phyloP scores from a whole-genome alignment of 805 yeast genomes.

The Saccharomycopsis javanensis region DNA sequence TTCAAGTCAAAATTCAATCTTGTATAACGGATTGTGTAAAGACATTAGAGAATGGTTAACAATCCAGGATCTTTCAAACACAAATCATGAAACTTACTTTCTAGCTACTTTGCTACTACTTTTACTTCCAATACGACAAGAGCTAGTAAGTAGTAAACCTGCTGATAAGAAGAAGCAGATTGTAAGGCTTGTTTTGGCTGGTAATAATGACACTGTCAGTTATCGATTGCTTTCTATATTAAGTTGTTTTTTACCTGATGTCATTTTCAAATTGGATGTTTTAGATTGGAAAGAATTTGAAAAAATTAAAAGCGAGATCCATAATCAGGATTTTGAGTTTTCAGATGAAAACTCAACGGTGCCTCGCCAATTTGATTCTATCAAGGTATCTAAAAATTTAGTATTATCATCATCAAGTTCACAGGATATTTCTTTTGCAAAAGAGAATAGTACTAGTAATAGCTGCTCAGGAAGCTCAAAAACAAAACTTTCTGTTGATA shows the following conservation, averaged over 20 bases:
- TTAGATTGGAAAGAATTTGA: constrained; percentile 8
- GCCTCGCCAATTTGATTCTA: background rate
- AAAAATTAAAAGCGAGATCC: background rate
- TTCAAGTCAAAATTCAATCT: background rate
- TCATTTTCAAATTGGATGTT: constrained; percentile 12
- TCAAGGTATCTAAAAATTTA: background rate
- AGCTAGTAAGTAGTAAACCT: constrained; percentile 10
- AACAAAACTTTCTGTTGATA: background rate
- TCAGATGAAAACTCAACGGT: background rate
- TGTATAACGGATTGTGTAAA: constrained; percentile 11
- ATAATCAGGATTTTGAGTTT: background rate
- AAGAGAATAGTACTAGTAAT: background rate
- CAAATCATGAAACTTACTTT: constrained; percentile 2
- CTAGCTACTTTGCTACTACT: constrained; percentile 11
- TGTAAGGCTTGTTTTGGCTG: constrained; percentile 11
- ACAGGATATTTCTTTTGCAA: background rate
- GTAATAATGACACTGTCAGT: constrained; percentile 11
- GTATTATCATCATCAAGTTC: background rate
- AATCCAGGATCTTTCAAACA: constrained; percentile 13
- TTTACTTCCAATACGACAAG: constrained; percentile 9
- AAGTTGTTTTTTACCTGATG: constrained; percentile 15
- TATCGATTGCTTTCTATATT: constrained; percentile 12
- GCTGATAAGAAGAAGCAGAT: constrained; percentile 10
- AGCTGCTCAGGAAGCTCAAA: background rate
- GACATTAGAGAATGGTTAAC: constrained; percentile 18